Conservation (phyloP, 352 stramenopile species). For the Thalassiosira exigua region DNA sequence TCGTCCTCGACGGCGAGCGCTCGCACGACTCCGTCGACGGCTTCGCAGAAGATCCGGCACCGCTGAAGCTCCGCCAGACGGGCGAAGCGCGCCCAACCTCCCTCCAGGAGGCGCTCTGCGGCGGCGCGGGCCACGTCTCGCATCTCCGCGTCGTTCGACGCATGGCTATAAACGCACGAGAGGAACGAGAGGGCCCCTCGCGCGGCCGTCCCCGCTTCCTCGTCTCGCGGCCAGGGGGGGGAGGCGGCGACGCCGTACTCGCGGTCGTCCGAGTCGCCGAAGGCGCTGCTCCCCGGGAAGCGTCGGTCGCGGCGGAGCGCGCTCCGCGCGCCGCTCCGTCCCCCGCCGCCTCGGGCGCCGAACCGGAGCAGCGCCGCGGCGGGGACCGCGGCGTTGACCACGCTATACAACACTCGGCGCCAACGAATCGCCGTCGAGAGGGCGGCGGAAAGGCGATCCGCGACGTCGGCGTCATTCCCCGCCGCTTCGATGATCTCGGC, state of each 20-base stretch:
- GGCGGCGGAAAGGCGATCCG: slow-evolving; percentile 19
- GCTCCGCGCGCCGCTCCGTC: slow-evolving; percentile 55
- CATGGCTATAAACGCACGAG: slow-evolving; percentile 43
- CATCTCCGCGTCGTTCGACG: slow-evolving; percentile 44
- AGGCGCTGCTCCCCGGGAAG: slow-evolving; percentile 14
- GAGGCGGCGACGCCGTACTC: neutral
- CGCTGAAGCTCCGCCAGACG: slow-evolving; percentile 45
- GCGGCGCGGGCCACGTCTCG: slow-evolving; percentile 45
- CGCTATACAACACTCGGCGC: slow-evolving; percentile 54
- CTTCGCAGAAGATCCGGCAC: slow-evolving; percentile 30
- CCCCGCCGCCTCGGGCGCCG: slow-evolving; percentile 56
- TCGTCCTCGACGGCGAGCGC: slow-evolving; percentile 7
- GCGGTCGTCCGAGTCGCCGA: neutral
- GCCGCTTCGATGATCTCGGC: neutral
- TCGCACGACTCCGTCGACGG: slow-evolving; percentile 52
- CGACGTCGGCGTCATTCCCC: neutral
- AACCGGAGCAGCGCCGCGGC: slow-evolving; percentile 70
- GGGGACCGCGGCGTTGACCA: slow-evolving; percentile 68
- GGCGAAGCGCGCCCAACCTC: slow-evolving; percentile 44
- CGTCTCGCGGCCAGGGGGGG: neutral
- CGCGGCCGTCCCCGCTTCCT: slow-evolving; percentile 9
- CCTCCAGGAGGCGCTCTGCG: slow-evolving; percentile 64
- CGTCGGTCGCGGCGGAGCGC: too few relatives aligned
- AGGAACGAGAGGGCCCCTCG: slow-evolving; percentile 57
- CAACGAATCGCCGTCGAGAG: slow-evolving; percentile 48